A percentile compares a stretch with the other conserved stretches of the same genome.
Conservation (phyloP, 345 rosid species). For the Nasturtium officinale region DNA sequence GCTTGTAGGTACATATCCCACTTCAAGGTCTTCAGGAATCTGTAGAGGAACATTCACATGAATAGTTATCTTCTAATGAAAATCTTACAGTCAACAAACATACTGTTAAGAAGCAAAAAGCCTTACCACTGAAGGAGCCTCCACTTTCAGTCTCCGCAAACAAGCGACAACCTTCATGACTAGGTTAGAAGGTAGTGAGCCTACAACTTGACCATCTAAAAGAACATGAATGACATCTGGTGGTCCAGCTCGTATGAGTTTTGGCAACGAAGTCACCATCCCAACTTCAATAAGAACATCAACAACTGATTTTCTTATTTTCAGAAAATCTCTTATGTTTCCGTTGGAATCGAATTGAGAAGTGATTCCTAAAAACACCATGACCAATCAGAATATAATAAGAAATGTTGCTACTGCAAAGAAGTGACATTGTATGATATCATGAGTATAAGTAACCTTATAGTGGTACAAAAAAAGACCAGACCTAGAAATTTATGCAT, state of each 20-base stretch:
- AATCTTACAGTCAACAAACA: conserved; percentile 9
- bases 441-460: neutral
- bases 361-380: conserved; percentile 67
- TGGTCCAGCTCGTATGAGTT: conserved; percentile 78
- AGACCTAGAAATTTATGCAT: conserved; percentile 3
- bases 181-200: conserved; percentile 58
- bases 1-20: conserved; percentile 92
- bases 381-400: conserved; percentile 25
- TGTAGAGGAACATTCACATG: conserved; percentile 44
- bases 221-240: conserved; percentile 81
- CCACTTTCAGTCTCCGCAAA: conserved; percentile 83
- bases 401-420: conserved; percentile 13
- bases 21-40: conserved; percentile 94
- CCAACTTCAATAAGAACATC: conserved; percentile 75
- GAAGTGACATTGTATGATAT: conserved; percentile 11
- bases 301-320: conserved; percentile 63
- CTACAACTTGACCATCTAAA: conserved; percentile 90
- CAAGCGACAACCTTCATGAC: conserved; percentile 68
- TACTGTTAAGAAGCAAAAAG: conserved; percentile 20
- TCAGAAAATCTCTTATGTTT: conserved; percentile 67
- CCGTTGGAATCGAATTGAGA: conserved; percentile 81
- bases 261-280: conserved; percentile 82
- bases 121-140: conserved; percentile 72
- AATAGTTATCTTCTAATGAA: conserved; percentile 14
- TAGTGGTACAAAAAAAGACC: neutral